Percentiles rank a stretch among this genome's conserved stretches.
phyloP scores from a whole-genome alignment of 2,329 filamentous ascomycete genomes.

The Sarocladiaceae sp. region DNA sequence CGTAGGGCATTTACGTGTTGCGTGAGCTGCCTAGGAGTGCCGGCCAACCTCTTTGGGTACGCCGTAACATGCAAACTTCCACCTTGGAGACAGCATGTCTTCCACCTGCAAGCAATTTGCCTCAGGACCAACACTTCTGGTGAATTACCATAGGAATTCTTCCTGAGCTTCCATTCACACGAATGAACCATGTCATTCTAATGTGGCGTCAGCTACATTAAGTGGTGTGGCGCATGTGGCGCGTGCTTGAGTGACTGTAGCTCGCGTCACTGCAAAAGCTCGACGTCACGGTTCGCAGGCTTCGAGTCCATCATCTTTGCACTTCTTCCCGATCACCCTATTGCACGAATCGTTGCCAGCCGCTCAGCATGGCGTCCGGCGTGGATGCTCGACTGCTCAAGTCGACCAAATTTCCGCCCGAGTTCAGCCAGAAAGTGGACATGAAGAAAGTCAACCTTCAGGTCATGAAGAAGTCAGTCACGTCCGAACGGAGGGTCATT shows the following conservation, averaged over 20 bases:
- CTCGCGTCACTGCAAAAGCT: conserved; percentile 9
- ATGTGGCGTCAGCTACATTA: too few relatives aligned
- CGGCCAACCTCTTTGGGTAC: conserved; percentile 24
- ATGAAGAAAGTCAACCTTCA: conserved; percentile 96
- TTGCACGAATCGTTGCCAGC: conserved; percentile 2
- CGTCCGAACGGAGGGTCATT: too few relatives aligned
- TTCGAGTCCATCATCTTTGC: not conserved
- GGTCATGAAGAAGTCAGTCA: conserved; percentile 94
- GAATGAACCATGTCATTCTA: too few relatives aligned
- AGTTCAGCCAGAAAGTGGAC: conserved; percentile 95
- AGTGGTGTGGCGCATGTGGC: not conserved
- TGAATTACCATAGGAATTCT: too few relatives aligned
- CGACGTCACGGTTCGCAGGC: conserved; percentile 11
- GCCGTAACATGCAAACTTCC: too few relatives aligned
- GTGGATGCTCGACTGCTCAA: conserved; percentile 87
- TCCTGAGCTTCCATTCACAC: too few relatives aligned
- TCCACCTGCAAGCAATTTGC: too few relatives aligned
- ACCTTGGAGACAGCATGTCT: too few relatives aligned
- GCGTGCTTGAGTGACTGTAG: not conserved
- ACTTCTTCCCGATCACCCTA: not conserved
- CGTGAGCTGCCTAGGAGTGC: not conserved
- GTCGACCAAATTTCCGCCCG: conserved; percentile 87
- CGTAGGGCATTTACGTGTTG: conserved; percentile 2
- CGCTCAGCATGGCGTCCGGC: conserved; percentile 65
- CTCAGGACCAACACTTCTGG: too few relatives aligned